Percentiles rank a stretch among this genome's conserved stretches.
Conservation (phyloP, 176 grass and related monocot genomes). For the Hyparrhenia diplandra region DNA sequence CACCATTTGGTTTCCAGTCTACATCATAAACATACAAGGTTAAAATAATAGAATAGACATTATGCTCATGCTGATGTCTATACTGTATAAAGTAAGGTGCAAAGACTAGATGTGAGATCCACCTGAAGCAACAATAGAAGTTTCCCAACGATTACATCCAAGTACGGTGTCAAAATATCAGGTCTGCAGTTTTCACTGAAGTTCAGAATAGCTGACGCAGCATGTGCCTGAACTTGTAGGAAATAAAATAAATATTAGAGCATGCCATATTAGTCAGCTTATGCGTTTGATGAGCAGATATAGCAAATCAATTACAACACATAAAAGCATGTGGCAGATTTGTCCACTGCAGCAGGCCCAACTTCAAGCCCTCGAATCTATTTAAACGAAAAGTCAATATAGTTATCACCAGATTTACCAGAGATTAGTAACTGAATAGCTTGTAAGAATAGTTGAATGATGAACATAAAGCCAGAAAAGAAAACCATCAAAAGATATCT, state of each 20-base stretch:
- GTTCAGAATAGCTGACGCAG: constrained; percentile 89
- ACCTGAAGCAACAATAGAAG: constrained; percentile 86
- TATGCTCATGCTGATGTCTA: background rate
- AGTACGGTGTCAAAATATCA: constrained; percentile 84
- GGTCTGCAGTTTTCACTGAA: constrained; percentile 96
- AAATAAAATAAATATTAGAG: constrained; percentile 28
- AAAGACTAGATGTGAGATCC: constrained; percentile 21
- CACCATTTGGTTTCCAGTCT: constrained; percentile 99
- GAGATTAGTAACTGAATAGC: background rate
- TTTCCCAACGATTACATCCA: constrained; percentile 83
- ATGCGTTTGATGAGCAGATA: background rate
- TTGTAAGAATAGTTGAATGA: background rate
- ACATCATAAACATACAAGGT: constrained; percentile 8
- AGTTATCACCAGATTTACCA: background rate
- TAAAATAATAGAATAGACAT: constrained; percentile 3
- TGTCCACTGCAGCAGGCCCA: constrained; percentile 7
- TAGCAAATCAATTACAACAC: constrained; percentile 14
- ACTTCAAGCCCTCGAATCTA: background rate
- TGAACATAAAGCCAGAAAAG: background rate
- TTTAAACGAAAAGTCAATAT: background rate
- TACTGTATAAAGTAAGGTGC: constrained; percentile 1
- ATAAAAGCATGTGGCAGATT: background rate
- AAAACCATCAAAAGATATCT: background rate
- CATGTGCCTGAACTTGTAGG: constrained; percentile 63
- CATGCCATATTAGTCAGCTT: constrained; percentile 6